Conservation (phyloP, 805 yeast species). For the Pichia occidentalis region DNA sequence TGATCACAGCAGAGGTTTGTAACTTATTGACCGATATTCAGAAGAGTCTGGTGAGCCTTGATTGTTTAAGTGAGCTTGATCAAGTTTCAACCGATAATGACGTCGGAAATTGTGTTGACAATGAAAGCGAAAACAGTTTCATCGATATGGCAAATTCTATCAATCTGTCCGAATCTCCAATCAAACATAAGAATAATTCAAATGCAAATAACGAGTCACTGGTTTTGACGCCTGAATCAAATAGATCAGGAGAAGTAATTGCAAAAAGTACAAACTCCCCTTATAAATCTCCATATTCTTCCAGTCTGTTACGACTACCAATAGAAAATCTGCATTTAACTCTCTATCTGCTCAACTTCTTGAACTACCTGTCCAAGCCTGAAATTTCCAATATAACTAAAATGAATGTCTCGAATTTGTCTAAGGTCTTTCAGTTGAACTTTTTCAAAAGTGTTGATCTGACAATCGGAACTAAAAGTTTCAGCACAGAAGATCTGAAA, state of each 20-base stretch:
- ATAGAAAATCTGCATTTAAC: slow-evolving; percentile 28
- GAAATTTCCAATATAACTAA: slow-evolving; percentile 26
- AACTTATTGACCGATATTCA: slow-evolving; percentile 2
- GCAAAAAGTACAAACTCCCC: too few species aligned
- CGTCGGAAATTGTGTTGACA: background rate
- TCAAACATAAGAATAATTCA: background rate
- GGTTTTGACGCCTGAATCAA: too few species aligned
- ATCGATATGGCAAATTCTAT: slow-evolving; percentile 7
- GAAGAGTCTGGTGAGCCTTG: background rate
- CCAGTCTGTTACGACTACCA: slow-evolving; percentile 19
- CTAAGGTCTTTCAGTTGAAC: slow-evolving; percentile 34
- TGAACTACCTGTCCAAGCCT: slow-evolving; percentile 21
- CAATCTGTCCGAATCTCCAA: background rate
- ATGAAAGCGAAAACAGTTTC: slow-evolving; percentile 1
- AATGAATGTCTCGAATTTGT: slow-evolving; percentile 32
- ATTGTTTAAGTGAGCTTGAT: slow-evolving; percentile 10
- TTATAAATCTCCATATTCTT: slow-evolving; percentile 7
- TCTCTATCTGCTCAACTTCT: slow-evolving; percentile 25
- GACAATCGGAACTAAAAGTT: slow-evolving; percentile 13
- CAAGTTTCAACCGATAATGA: background rate
- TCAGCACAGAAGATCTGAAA: slow-evolving; percentile 13
- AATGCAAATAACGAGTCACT: too few species aligned
- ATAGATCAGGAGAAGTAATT: too few species aligned
- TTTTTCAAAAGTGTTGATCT: slow-evolving; percentile 31
- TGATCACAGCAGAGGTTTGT: slow-evolving; percentile 24